These are phyloP conservation scores for Oligophagozyma castellii DNA, from an alignment of 1,139 yeast species.

Conservation along the genomic window DNA sequence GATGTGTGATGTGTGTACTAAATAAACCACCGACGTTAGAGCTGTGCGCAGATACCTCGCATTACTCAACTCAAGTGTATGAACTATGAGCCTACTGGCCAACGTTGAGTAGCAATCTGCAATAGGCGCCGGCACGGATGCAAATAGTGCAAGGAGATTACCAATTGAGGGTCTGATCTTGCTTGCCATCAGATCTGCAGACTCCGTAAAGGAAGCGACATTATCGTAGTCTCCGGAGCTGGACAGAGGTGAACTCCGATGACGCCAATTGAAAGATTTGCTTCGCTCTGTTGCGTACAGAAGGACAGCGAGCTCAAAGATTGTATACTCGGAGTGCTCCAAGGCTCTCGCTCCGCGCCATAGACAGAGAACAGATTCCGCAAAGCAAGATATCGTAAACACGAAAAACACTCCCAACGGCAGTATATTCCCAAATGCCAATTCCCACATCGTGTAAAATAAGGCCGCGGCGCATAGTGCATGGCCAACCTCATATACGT, in stretches of 20 bases:
- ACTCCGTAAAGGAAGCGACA: no score
- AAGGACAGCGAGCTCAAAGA: constrained; percentile 18
- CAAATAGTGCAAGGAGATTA: no score
- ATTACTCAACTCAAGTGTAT: constrained; percentile 15
- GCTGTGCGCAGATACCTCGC: no score
- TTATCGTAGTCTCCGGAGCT: no score
- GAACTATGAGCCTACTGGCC: constrained; percentile 16
- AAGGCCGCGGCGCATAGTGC: background rate
- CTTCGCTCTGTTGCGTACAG: no score
- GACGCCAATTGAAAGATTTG: no score
- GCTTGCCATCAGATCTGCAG: no score
- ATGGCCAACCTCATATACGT: constrained; percentile 1
- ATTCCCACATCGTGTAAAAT: constrained; percentile 1
- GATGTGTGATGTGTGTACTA: constrained; percentile 5
- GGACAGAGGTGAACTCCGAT: no score
- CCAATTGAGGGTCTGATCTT: no score
- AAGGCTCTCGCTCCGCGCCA: constrained; percentile 15
- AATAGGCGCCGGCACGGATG: constrained; percentile 7
- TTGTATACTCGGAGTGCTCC: constrained; percentile 18
- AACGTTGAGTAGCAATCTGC: constrained; percentile 17
- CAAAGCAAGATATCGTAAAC: constrained; percentile 16
- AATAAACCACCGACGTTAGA: no score
- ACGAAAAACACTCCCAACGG: constrained; percentile 4
- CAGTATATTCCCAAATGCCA: background rate
- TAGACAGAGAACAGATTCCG: constrained; percentile 17